Evolutionary conservation across 306 rosid genomes (phyloP).

Genomic region (Corylus americana): DNA sequence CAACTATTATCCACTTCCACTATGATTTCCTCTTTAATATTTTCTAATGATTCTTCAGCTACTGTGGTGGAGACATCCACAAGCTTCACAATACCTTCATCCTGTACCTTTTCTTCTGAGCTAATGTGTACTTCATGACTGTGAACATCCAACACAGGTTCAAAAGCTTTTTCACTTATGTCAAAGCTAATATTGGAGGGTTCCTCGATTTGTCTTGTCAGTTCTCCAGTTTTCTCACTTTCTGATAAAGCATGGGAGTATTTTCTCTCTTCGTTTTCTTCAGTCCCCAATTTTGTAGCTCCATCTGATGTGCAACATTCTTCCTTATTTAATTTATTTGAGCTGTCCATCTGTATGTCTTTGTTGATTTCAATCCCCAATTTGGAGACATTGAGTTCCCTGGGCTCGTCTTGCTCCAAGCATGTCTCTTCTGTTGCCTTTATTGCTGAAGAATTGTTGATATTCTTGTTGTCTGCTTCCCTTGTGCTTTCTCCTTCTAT

Average conservation of each 20-base stretch:
- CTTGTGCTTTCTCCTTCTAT: constrained; percentile 6
- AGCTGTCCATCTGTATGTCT: neutral
- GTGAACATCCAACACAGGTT: constrained; percentile 5
- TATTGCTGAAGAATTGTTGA: constrained; percentile 2
- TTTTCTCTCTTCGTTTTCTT: neutral
- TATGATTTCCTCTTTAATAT: neutral
- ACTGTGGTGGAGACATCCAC: neutral
- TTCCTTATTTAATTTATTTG: neutral
- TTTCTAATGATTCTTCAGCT: neutral
- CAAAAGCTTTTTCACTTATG: neutral
- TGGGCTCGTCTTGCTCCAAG: constrained; percentile 7
- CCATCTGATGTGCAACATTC: constrained; percentile 1
- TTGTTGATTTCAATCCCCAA: neutral
- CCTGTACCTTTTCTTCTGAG: constrained; percentile 15
- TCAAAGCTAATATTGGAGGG: constrained; percentile 3
- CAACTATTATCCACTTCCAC: neutral
- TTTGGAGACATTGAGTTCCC: constrained; percentile 20
- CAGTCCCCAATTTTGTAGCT: constrained; percentile 6
- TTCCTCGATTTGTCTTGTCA: neutral
- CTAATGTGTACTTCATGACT: constrained; percentile 21
- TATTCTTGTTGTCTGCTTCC: constrained; percentile 8
- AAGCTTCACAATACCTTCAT: neutral
- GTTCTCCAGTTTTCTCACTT: constrained; percentile 4
- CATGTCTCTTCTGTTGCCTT: constrained; percentile 11
- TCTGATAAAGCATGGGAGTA: constrained; percentile 5